Base-by-base conservation (phyloP, 768 basidiomycete species). In the Agrocybe pediades region DNA sequence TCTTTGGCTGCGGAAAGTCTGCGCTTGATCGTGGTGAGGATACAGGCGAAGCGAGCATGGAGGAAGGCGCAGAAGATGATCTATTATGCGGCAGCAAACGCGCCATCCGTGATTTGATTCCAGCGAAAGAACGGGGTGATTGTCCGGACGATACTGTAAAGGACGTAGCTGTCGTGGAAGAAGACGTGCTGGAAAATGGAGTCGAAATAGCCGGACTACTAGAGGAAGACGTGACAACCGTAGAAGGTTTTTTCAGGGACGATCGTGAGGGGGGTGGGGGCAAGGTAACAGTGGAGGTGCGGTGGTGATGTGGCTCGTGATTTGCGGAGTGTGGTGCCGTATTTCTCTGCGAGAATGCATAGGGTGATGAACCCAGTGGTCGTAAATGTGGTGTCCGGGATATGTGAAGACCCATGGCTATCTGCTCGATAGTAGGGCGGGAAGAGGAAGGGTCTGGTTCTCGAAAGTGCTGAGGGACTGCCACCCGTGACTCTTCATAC, bases 341-440 rank as follows among this genome's bases (percentile, higher is more conserved):
- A 54, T 68, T 64, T 51, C 68, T 68, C 51, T 68, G 66, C 25
- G 74, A 63, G 47, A 68, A 69, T 5, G 71, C 60, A 29, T 68
- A 69, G 20, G 62, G 54, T 20, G 71, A 65, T 2, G 71, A 56
- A 39, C 59, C 63, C 16, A 72, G 65, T 8, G 79, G 75, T 40
- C 83, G 79, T 24, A 90, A 69, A 65, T 90, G 88, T 3, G 88
- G 88, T 1, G 88, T 90, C 30, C 86, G 82, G 6, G 88, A 90
- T 25, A 87, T 72, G 67, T 90, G 88, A 20, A 90, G 76, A 17
- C 88, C 88, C 87, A 90, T 90, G 13, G 86, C 85, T 55, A 90
- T 90, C 69, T 90, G 88, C 62, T 87, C 83, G 36, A 88, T 78
- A 43, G 84, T 86, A 1, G 88, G 88, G 15, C 80, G 83, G 19